Conservation (phyloP, 176 grass and related monocot genomes). For the Paspalum notatum region DNA sequence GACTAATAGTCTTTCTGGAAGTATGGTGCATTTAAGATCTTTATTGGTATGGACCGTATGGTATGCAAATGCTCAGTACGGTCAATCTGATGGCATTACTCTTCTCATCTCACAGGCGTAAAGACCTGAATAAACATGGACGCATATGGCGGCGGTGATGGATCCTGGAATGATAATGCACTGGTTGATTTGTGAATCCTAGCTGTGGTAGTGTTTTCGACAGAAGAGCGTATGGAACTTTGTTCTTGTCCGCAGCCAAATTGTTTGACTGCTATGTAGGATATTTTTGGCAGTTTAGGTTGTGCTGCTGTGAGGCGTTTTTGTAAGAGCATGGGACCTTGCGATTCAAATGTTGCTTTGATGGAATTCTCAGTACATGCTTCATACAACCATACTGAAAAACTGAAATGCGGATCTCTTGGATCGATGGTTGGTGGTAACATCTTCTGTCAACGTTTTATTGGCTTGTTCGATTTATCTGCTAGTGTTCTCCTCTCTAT, state of each 20-base stretch:
- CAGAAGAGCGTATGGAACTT: not conserved
- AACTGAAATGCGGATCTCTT: not conserved
- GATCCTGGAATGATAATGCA: slow-evolving; percentile 19
- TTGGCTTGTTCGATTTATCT: not conserved
- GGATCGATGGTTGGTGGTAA: not conserved
- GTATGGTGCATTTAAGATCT: slow-evolving; percentile 10
- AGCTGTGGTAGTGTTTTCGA: not conserved
- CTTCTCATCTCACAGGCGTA: slow-evolving; percentile 42
- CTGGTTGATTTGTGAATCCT: slow-evolving; percentile 25
- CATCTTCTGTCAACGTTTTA: not conserved
- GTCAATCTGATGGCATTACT: slow-evolving; percentile 5
- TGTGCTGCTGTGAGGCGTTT: not conserved
- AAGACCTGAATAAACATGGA: slow-evolving; percentile 47
- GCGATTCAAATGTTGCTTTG: slow-evolving; percentile 15
- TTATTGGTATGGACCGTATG: slow-evolving; percentile 12
- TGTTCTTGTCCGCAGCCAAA: not conserved
- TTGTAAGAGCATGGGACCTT: slow-evolving; percentile 2
- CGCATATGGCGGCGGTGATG: slow-evolving; percentile 57
- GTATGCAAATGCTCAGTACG: not conserved
- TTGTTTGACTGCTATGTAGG: not conserved
- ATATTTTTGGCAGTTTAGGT: slow-evolving; percentile 37
- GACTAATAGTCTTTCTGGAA: not conserved
- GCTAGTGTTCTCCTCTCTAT: not conserved
- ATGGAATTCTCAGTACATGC: not conserved
- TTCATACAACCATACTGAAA: not conserved